Evolutionary conservation across 768 basidiomycete species (phyloP), one percentile per base, ranked within the genome.

Genomic region (Chalciporus piperatus): DNA sequence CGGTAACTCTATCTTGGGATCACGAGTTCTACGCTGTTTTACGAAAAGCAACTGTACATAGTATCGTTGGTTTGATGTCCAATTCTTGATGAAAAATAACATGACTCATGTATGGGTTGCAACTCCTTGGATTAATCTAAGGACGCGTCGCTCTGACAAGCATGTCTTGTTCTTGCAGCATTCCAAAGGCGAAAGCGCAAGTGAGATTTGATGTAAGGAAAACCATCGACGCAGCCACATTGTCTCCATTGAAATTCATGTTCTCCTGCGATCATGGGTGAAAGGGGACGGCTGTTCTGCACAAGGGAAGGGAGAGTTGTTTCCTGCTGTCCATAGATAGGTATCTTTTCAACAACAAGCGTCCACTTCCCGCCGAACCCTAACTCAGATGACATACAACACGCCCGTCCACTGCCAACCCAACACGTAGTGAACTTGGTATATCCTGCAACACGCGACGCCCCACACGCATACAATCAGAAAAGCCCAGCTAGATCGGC

Each of bases 401-500:
- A 22, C 22, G 22, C 22, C 22, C 22, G 22, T 22, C 22, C 22
- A 22, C 22, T 22, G 22, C 22, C 22, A 22, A 22, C 22, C 22
- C 22, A 22, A 22, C 2, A 22, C 22, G 22, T 22, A 22, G 22
- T 22, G 22, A 22, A 22, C 22, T 22, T 22, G 22, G 22, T 52
- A 46, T 50, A 27, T 45, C 13, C 28, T 17, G 19, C 28, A 37
- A 19, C n/a, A 30, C 28, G 20, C 22, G 25, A 11, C 12, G 17
- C 38, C 40, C 27, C 49, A 30, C 17, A 11, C 22, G n/a, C 37
- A 40, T 27, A 38, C 7, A n/a, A 11, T 64, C 63, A 92, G 66
- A 92, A 91, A 48, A 92, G 69, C 17, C 85, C 85, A 3, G 78
- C 89, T 32, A 92, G 74, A 70, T 92, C 90, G 6, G 89, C 88